Conservation (phyloP, 352 stramenopile genomes). For the Thalassiosira livingstoniorum region DNA sequence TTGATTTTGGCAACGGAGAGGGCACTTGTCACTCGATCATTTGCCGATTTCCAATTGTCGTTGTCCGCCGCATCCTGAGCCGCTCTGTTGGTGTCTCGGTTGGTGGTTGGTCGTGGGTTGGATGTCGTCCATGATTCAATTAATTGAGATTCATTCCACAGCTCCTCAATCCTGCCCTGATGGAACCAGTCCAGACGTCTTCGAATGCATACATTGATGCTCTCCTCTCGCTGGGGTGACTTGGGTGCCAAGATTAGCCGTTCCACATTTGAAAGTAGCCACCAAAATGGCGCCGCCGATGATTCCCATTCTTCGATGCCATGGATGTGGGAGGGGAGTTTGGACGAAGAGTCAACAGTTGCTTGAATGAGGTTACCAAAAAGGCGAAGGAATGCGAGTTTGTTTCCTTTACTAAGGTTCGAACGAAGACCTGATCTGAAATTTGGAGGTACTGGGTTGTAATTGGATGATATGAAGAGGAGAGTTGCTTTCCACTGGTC, state of each 20-base stretch:
- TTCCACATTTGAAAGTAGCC: not conserved
- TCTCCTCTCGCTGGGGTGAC: not conserved
- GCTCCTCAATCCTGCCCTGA: not conserved
- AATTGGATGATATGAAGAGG: not conserved
- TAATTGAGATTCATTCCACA: not conserved
- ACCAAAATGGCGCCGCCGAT: not conserved
- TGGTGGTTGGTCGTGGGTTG: not conserved
- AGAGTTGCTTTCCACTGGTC: not conserved
- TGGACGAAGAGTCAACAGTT: not conserved
- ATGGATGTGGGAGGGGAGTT: not conserved
- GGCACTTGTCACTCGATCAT: not conserved
- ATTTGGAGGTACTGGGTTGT: not conserved
- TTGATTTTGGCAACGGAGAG: not conserved
- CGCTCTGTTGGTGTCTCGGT: not conserved
- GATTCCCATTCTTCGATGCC: not conserved
- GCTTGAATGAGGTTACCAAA: not conserved
- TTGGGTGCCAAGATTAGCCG: not conserved
- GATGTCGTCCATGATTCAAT: not conserved
- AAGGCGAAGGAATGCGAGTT: not conserved
- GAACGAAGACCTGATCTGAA: not conserved
- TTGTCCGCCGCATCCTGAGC: constrained; percentile 4
- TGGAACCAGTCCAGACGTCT: not conserved
- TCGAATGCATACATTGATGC: not conserved
- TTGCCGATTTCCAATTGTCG: constrained; percentile 2
- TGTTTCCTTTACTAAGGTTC: not conserved